Evolutionary conservation across 257 asterid species (phyloP), one percentile per base, ranked within the genome.

Genomic region (Ajuga chamaepitys): DNA sequence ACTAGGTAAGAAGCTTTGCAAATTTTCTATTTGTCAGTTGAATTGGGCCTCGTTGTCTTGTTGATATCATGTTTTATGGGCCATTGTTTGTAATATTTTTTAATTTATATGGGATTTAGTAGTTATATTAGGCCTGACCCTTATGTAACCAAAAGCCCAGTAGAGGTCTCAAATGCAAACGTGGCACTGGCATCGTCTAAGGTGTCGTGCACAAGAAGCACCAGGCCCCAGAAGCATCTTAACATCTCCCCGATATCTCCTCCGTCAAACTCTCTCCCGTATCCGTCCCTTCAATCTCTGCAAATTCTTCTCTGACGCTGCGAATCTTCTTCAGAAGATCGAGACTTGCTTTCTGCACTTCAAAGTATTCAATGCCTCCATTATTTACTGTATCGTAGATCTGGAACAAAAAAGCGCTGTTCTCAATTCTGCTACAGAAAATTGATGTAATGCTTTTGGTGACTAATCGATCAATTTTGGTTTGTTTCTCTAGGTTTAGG

Each of bases 151-250:
- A 24, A 8, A 72, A 42, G 77, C 70, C 77, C 73, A 73, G 28
- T 58, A 20, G 30, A 18, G 11, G 28, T 57, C 9, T 47, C 7
- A 10, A 22, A 38, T 25, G 62, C 34, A 35, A 24, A 53, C 77
- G 79, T 73, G 78, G 77, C 76, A 18, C 5, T 14, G 64, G 12
- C 5, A n/a, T n/a, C n/a, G n/a, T n/a, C 37, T 1, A 68, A 22
- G 38, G 10, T 74, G 48, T 83, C 89, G 74, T 80, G 84, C 68
- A 53, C 66, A 75, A 45, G 50, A 77, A 72, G 81, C 80, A n/a
- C 64, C 35, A 50, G 52, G 78, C 12, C 73, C 67, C 17, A 72
- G 70, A 58, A 72, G 81, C 80, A 83, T 74, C 74, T 57, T 68
- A 63, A 56, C 75, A 72, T 59, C 70, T 59, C 8, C 72, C 44